phyloP scores from a whole-genome alignment of 495 filamentous ascomycete genomes.

The Rhizodiscina lignyota region DNA sequence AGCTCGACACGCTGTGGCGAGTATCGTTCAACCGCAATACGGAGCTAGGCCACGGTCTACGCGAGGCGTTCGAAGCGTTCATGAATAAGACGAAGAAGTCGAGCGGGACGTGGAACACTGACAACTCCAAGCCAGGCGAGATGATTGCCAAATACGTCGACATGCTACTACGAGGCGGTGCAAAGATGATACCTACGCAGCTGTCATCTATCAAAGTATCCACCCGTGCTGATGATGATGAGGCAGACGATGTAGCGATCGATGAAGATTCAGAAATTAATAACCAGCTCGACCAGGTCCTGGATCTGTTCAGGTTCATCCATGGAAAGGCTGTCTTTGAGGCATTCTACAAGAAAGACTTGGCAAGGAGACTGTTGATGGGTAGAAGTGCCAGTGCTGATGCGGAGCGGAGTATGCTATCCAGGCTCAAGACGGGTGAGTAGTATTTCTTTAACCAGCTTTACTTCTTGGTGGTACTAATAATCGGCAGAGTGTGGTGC shows the following conservation, averaged over 20 bases:
- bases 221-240: slow-evolving; percentile 13
- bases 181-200: slow-evolving; percentile 53
- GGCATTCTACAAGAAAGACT: slow-evolving; percentile 95
- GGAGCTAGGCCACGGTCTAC: slow-evolving; percentile 52
- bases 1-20: slow-evolving; percentile 56
- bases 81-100: slow-evolving; percentile 71
- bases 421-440: slow-evolving; percentile 63
- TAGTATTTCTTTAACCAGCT: not conserved
- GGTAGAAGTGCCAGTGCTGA: slow-evolving; percentile 82
- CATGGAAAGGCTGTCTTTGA: slow-evolving; percentile 96
- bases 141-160: slow-evolving; percentile 99
- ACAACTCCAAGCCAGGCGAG: slow-evolving; percentile 87
- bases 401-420: slow-evolving; percentile 87
- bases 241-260: slow-evolving; percentile 36
- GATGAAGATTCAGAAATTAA: slow-evolving; percentile 87
- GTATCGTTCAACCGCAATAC: slow-evolving; percentile 60
- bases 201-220: slow-evolving; percentile 20
- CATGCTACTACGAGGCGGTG: slow-evolving; percentile 67
- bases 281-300: slow-evolving; percentile 71
- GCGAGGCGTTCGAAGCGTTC: slow-evolving; percentile 73
- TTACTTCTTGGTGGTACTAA: slow-evolving; percentile 7
- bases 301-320: slow-evolving; percentile 93
- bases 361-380: slow-evolving; percentile 78
- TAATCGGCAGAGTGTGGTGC: slow-evolving; percentile 60
- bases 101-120: slow-evolving; percentile 48